Evolutionary conservation across 345 rosid genomes (phyloP).

Genomic region (Eucalyptus brandiana): DNA sequence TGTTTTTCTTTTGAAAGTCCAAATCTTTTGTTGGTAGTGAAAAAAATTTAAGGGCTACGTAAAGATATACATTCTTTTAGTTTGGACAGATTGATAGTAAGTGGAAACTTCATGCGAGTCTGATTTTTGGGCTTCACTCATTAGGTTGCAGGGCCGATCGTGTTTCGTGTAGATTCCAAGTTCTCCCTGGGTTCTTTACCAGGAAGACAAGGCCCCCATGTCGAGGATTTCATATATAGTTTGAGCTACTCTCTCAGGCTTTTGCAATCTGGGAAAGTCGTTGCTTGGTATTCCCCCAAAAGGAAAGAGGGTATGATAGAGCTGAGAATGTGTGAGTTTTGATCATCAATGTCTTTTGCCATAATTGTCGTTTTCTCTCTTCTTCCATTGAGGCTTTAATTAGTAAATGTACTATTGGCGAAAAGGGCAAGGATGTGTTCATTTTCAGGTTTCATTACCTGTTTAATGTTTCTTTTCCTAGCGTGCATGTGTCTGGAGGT

Average conservation of each 20-base stretch:
- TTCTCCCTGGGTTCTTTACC: constrained; percentile 25
- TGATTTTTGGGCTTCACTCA: not conserved
- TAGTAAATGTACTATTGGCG: not conserved
- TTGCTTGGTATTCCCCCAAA: constrained; percentile 88
- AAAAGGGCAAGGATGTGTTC: not conserved
- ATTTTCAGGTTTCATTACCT: not conserved
- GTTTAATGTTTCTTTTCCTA: not conserved
- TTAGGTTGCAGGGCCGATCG: constrained; percentile 69
- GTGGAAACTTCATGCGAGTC: not conserved
- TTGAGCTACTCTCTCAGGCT: constrained; percentile 64
- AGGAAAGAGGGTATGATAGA: constrained; percentile 88
- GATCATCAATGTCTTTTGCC: not conserved
- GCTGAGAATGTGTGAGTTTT: constrained; percentile 59
- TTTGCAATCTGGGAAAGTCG: constrained; percentile 61
- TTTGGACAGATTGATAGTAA: not conserved
- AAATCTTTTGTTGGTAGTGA: no score
- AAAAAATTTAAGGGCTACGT: no score
- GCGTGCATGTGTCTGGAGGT: not conserved
- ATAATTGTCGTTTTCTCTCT: not conserved
- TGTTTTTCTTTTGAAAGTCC: no score
- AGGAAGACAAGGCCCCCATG: constrained; percentile 13
- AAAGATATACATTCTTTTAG: no score
- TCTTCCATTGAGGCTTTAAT: not conserved
- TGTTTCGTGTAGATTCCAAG: constrained; percentile 55
- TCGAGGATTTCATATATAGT: constrained; percentile 60